Conservation (phyloP, 495 filamentous ascomycete species). For the Xylaria scruposa region DNA sequence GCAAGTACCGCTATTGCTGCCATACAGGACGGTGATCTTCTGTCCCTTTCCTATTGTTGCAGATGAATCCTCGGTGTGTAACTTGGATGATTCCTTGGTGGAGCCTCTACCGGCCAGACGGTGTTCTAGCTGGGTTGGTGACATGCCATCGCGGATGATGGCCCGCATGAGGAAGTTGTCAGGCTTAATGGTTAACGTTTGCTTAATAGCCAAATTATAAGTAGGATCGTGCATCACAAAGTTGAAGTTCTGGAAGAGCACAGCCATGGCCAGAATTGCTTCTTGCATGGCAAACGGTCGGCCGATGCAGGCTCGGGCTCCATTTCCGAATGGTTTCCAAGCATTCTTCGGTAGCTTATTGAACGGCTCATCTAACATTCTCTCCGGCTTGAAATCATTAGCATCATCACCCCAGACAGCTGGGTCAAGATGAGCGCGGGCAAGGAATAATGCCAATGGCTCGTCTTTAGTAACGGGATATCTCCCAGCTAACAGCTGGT, state of each 20-base stretch:
- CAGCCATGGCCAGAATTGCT: constrained; percentile 56
- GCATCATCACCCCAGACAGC: constrained; percentile 61
- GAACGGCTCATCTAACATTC: constrained; percentile 69
- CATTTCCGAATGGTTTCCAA: constrained; percentile 70
- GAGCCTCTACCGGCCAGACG: constrained; percentile 44
- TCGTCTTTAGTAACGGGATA: constrained; percentile 67
- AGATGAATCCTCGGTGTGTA: constrained; percentile 14
- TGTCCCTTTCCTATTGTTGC: constrained; percentile 30
- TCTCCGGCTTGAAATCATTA: constrained; percentile 64
- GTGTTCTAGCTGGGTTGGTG: constrained; percentile 63
- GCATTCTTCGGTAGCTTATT: constrained; percentile 58
- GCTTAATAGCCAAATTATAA: constrained; percentile 71
- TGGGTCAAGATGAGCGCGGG: constrained; percentile 59
- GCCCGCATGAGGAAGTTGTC: constrained; percentile 75
- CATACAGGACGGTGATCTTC: constrained; percentile 70
- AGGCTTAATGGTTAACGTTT: constrained; percentile 80
- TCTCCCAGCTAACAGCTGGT: constrained; percentile 67
- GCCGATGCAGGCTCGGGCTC: constrained; percentile 57
- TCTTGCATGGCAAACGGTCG: constrained; percentile 71
- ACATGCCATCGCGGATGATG: constrained; percentile 62
- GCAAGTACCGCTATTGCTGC: constrained; percentile 79
- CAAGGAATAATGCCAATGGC: constrained; percentile 57
- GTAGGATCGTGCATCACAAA: constrained; percentile 60
- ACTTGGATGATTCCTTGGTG: background rate
- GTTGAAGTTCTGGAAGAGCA: constrained; percentile 70